Evolutionary conservation across 495 filamentous ascomycete genomes (phyloP).

Genomic region (Hypoxylon perforatum): DNA sequence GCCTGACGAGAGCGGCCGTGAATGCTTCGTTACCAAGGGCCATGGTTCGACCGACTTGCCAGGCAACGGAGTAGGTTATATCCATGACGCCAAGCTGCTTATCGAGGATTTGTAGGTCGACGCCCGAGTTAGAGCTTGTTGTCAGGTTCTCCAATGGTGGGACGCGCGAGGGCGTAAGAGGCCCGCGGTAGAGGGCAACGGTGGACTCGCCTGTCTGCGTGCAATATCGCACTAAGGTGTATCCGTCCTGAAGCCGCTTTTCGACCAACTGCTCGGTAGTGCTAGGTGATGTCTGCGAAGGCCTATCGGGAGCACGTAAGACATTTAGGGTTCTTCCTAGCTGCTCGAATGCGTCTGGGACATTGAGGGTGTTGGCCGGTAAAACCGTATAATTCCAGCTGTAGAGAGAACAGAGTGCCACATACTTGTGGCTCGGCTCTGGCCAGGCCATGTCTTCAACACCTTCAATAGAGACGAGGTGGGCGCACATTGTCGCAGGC

Average conservation of each 20-base stretch:
- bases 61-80: slow-evolving; percentile 58
- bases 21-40: slow-evolving; percentile 48
- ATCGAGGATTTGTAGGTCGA: slow-evolving; percentile 60
- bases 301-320: slow-evolving; percentile 3
- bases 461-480: slow-evolving; percentile 55
- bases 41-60: slow-evolving; percentile 56
- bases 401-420: slow-evolving; percentile 55
- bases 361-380: slow-evolving; percentile 50
- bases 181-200: slow-evolving; percentile 54
- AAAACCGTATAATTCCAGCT: slow-evolving; percentile 58
- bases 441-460: slow-evolving; percentile 36
- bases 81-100: slow-evolving; percentile 57
- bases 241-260: slow-evolving; percentile 53
- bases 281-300: neutral
- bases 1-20: slow-evolving; percentile 36
- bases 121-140: slow-evolving; percentile 47
- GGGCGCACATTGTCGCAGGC: slow-evolving; percentile 35
- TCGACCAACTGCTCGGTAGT: slow-evolving; percentile 3
- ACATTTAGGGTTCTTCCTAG: slow-evolving; percentile 29
- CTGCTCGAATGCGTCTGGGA: slow-evolving; percentile 37
- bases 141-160: slow-evolving; percentile 39
- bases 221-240: slow-evolving; percentile 48
- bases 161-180: slow-evolving; percentile 47
- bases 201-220: slow-evolving; percentile 56
- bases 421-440: slow-evolving; percentile 8